These are phyloP conservation scores for Boletus rubescentipes DNA, from an alignment of 768 basidiomycete species.

Conservation along the genomic window DNA sequence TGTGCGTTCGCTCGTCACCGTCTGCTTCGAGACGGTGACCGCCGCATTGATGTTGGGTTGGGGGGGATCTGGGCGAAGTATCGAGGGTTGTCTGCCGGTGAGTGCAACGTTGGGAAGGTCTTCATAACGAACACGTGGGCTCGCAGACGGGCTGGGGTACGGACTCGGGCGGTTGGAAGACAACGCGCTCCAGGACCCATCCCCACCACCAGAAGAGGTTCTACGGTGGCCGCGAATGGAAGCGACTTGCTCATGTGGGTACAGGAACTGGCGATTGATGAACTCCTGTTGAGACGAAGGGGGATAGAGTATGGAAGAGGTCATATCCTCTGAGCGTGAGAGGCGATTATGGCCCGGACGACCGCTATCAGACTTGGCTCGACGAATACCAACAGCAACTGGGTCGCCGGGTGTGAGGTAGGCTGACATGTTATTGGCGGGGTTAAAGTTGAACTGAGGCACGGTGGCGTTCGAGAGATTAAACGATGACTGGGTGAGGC, in stretches of 20 bases:
- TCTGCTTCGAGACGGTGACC: slow-evolving; percentile 57
- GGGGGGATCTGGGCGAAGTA: slow-evolving; percentile 24
- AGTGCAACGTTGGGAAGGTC: slow-evolving; percentile 44
- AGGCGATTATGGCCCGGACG: slow-evolving; percentile 48
- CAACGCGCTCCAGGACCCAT: slow-evolving; percentile 33
- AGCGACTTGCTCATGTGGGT: slow-evolving; percentile 38
- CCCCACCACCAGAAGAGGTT: slow-evolving; percentile 35
- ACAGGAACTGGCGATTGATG: slow-evolving; percentile 43
- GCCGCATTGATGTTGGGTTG: slow-evolving; percentile 1
- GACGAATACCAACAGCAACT: slow-evolving; percentile 40
- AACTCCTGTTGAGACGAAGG: slow-evolving; percentile 43
- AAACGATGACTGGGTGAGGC: slow-evolving; percentile 28
- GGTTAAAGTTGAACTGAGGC: slow-evolving; percentile 37
- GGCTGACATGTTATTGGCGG: slow-evolving; percentile 37
- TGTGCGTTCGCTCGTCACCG: slow-evolving; percentile 90
- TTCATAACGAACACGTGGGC: slow-evolving; percentile 52
- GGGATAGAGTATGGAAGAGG: slow-evolving; percentile 30
- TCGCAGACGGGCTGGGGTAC: slow-evolving; percentile 68
- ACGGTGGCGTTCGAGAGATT: slow-evolving; percentile 25
- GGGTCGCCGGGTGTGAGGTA: slow-evolving; percentile 37
- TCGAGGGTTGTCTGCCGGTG: slow-evolving; percentile 19
- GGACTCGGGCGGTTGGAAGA: slow-evolving; percentile 50
- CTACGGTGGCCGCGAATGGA: slow-evolving; percentile 44
- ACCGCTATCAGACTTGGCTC: slow-evolving; percentile 48
- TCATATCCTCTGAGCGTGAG: slow-evolving; percentile 64